Evolutionary conservation across 2,329 filamentous ascomycete species (phyloP), one percentile per base, ranked within the genome.

Genomic region (Stemphylium lycopersici): DNA sequence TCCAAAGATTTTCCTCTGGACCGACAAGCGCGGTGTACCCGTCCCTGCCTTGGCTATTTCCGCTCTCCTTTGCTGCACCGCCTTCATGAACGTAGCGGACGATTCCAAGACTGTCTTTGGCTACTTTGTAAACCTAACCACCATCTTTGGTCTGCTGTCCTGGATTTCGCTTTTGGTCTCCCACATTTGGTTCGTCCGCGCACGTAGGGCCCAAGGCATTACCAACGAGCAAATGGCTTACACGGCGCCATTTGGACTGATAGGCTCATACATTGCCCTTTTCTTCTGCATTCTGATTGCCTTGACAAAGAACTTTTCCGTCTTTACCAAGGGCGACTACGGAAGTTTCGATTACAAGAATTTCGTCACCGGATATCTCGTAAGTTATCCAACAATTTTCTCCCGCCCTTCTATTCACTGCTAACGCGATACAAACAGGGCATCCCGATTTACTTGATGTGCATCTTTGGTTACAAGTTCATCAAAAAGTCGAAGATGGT

Each of bases 301-400:
- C 1, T 70, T 96, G 46, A 93, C 90, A 69, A 96, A 95, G 83
- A 93, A 91, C 80, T 95, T 86, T 76, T 81, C 84, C 51, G 87
- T 89, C 55, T 95, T 95, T 74, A 80, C 85, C 2, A 26, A 75
- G 72, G 54, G 74, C n/a, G 41, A 40, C 6, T 79, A 81, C 52
- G 81, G 80, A 48, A 79, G 79, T 45, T 90, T 90, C 61, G 84
- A 89, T 73, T 89, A 89, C 80, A 87, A 89, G 79, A 87, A 84
- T 66, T 92, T 93, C 76, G 84, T 93, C 73, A 91, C 88, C 0
- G 88, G 87, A 22, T 92, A 92, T 73, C 61, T 67, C n/a, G 66
- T 68, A 65, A 56, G 64, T 55, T 16, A 4, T 2, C 3, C 57
- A 29, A 29, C 15, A 7, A 2, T 3, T n/a, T 2, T 3, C 4